These are phyloP conservation scores for Yamadazyma scolyti DNA, from an alignment of 805 yeast genomes.

Conservation along the genomic window DNA sequence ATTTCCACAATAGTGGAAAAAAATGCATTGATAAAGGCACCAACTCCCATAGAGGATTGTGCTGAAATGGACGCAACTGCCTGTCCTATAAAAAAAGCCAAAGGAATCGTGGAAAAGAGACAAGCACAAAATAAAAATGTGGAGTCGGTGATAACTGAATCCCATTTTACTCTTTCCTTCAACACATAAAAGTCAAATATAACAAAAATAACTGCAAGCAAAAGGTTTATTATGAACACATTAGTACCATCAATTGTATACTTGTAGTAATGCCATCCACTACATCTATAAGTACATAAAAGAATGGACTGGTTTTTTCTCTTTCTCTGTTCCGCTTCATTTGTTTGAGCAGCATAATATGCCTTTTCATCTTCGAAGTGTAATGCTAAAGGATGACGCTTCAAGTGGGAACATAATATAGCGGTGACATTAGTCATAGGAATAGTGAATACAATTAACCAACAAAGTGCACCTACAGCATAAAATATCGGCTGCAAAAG, in stretches of 20 bases:
- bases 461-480: constrained; percentile 56
- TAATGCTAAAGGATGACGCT: constrained; percentile 89
- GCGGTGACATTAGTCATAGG: constrained; percentile 85
- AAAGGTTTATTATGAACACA: constrained; percentile 82
- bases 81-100: constrained; percentile 96
- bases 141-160: constrained; percentile 53
- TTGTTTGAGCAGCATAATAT: constrained; percentile 30
- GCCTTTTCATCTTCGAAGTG: constrained; percentile 60
- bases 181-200: constrained; percentile 72
- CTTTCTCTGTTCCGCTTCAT: constrained; percentile 18
- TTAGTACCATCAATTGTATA: constrained; percentile 96
- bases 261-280: constrained; percentile 91
- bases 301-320: constrained; percentile 58
- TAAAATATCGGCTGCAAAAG: constrained; percentile 65
- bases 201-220: constrained; percentile 75
- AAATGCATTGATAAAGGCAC: constrained; percentile 97
- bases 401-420: constrained; percentile 68
- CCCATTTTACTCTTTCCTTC: constrained; percentile 38
- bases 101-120: constrained; percentile 80
- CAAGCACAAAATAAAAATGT: constrained; percentile 69
- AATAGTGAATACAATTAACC: constrained; percentile 84
- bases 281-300: constrained; percentile 86
- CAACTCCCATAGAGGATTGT: constrained; percentile 97
- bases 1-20: constrained; percentile 95
- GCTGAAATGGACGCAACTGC: constrained; percentile 99